phyloP scores from a whole-genome alignment of 2,329 filamentous ascomycete species.

The Penicillium sp. region DNA sequence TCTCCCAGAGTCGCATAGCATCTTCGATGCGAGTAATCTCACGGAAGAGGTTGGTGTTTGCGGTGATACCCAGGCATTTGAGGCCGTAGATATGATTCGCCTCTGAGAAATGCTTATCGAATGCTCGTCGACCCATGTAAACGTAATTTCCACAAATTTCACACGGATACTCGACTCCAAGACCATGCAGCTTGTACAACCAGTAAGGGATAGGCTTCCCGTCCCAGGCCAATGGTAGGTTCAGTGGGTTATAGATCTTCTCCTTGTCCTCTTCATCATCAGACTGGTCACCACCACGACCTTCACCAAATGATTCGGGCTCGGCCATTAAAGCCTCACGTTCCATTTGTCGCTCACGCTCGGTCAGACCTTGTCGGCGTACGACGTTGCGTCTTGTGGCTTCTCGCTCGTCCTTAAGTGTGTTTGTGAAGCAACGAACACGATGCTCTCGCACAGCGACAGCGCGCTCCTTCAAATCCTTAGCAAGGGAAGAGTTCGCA shows the following conservation, averaged over 20 bases:
- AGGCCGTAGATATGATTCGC: conserved; percentile 88
- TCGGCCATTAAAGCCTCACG: conserved; percentile 80
- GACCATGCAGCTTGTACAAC: conserved; percentile 94
- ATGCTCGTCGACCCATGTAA: conserved; percentile 95
- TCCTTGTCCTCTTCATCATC: conserved; percentile 72
- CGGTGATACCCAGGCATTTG: conserved; percentile 86
- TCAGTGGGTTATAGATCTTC: conserved; percentile 94
- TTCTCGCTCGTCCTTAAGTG: conserved; percentile 82
- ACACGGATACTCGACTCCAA: conserved; percentile 92
- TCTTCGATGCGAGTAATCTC: conserved; percentile 94
- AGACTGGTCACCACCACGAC: conserved; percentile 58
- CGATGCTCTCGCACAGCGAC: conserved; percentile 87
- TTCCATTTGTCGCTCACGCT: conserved; percentile 91
- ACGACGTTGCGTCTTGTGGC: conserved; percentile 95
- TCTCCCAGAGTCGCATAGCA: conserved; percentile 85
- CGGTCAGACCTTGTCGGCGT: conserved; percentile 95
- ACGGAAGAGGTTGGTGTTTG: conserved; percentile 81
- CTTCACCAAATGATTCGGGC: conserved; percentile 41
- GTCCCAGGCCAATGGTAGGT: conserved; percentile 94
- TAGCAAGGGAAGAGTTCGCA: conserved; percentile 23
- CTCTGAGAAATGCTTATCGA: conserved; percentile 98
- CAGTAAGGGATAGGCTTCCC: conserved; percentile 99
- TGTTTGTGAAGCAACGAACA: conserved; percentile 73
- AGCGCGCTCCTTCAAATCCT: conserved; percentile 77
- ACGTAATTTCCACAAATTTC: conserved; percentile 98